These are phyloP conservation scores for Exophiala lecanii-corni DNA, from an alignment of 2,329 filamentous ascomycete species.

Conservation along the genomic window DNA sequence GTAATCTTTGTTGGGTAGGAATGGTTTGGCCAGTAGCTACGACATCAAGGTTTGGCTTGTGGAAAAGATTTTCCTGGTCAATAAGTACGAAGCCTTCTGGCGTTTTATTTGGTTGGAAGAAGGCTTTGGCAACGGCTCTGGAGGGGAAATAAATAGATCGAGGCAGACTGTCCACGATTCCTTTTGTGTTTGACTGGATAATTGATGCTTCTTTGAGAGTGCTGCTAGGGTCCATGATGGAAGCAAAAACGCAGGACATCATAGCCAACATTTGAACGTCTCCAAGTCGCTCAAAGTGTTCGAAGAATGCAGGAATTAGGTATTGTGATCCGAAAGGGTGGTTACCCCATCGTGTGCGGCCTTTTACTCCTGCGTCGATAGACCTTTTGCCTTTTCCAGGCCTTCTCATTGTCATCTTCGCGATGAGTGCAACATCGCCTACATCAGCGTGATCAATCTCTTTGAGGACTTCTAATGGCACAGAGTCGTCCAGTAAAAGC, in stretches of 20 bases:
- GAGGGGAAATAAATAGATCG: conserved; percentile 20
- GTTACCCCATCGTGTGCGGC: conserved; percentile 51
- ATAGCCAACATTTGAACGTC: conserved; percentile 64
- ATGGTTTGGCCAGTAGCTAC: neutral
- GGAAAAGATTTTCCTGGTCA: conserved; percentile 6
- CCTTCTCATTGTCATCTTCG: conserved; percentile 55
- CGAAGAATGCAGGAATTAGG: conserved; percentile 54
- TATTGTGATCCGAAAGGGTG: conserved; percentile 53
- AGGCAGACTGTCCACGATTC: neutral
- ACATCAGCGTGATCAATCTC: conserved; percentile 51
- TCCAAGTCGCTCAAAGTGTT: conserved; percentile 56
- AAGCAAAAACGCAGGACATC: conserved; percentile 55
- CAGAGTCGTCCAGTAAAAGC: conserved; percentile 70
- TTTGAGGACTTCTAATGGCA: conserved; percentile 55
- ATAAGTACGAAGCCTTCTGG: conserved; percentile 16
- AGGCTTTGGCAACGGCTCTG: conserved; percentile 16
- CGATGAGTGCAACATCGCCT: conserved; percentile 64
- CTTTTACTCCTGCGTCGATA: conserved; percentile 18
- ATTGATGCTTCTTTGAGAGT: conserved; percentile 4
- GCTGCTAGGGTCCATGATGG: conserved; percentile 7
- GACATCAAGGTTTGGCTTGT: conserved; percentile 1
- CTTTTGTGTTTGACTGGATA: neutral
- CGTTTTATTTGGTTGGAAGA: conserved; percentile 10
- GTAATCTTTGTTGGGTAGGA: conserved; percentile 6
- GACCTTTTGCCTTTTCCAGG: conserved; percentile 31